A percentile compares a stretch with the other conserved stretches of the same genome.
Evolutionary conservation across 768 basidiomycete genomes (phyloP).

Genomic region (Fistulinella prunicolor): DNA sequence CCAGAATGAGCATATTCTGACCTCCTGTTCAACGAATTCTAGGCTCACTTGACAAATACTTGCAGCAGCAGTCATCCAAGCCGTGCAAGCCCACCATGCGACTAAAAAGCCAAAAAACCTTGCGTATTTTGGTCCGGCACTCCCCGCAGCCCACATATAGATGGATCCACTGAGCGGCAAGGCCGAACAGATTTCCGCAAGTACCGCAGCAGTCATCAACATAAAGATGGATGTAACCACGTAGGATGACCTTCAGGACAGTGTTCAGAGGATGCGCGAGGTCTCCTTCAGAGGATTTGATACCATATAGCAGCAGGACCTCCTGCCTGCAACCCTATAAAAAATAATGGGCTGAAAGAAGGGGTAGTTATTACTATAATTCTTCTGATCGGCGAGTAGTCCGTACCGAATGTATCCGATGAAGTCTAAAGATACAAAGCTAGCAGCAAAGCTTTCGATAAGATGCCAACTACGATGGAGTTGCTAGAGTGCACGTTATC

Average conservation of each 20-base stretch:
- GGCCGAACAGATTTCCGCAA: conserved; percentile 90
- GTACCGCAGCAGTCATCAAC: conserved; percentile 80
- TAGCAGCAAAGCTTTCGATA: conserved; percentile 85
- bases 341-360: conserved; percentile 60
- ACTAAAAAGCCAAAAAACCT: conserved; percentile 87
- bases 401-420: conserved; percentile 79
- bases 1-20: too few species aligned
- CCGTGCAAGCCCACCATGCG: conserved; percentile 91
- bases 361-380: conserved; percentile 2
- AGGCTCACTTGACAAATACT: too few species aligned
- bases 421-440: conserved; percentile 87
- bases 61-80: conserved; percentile 95
- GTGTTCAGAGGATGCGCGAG: conserved; percentile 4
- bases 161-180: conserved; percentile 87
- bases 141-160: conserved; percentile 93
- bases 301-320: conserved; percentile 87
- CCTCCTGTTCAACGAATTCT: too few species aligned
- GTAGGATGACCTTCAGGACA: conserved; percentile 71
- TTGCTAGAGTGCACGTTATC: conserved; percentile 48
- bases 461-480: conserved; percentile 84
- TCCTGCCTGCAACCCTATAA: conserved; percentile 81
- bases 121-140: conserved; percentile 83
- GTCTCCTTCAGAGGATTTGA: background rate
- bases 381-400: background rate
- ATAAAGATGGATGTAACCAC: conserved; percentile 81